Base-by-base conservation (phyloP, 2,329 filamentous ascomycete species). In the Didymella lethalis region DNA sequence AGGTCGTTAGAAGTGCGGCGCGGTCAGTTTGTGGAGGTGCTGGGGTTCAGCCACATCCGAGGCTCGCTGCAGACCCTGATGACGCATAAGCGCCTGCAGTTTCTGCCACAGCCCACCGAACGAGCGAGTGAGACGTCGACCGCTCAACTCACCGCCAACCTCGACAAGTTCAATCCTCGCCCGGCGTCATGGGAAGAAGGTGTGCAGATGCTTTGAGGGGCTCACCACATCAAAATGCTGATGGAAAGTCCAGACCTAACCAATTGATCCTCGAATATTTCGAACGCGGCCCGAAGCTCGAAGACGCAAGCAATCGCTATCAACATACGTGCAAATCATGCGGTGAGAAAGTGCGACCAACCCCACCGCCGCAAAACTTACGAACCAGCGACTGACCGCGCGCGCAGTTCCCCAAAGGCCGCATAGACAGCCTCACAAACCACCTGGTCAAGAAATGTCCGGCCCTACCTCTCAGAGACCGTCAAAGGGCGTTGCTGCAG, bases 221-320 rank as follows among this genome's bases (percentile, higher is more conserved):
- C n/a, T 8, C 16, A n/a, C 16, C 32, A 36, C 32, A n/a, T 18
- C 4, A 18, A 16, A 7, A n/a, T 59, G 34, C 56, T 59, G 40
- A 59, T 43, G 10, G 16, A 14, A 41, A 36, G 1, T 16, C 8
- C 75, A 87, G 92, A 79, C 92, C 91, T 65, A 94, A 95, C 78
- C 87, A 88, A 69, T 83, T 96, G 68, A 93, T 97, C 76, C 85
- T 91, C 77, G 88, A 94, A 79, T 95, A 92, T 82, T 97, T 97
- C 77, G 87, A 91, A 76, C 87, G 93, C 67, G 93, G 93, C 10
- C 86, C 87, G 38, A 97, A 97, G 80, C 85, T 97, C 70, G 88
- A 90, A 73, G 92, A 97, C 79, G 90, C 91, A 64, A 95, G 91
- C 81, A 97, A 96, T 77, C 88, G 93, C 58, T 97, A 97, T 74